Evolutionary conservation across 306 rosid genomes (phyloP).

Genomic region (Lagenaria siceraria): DNA sequence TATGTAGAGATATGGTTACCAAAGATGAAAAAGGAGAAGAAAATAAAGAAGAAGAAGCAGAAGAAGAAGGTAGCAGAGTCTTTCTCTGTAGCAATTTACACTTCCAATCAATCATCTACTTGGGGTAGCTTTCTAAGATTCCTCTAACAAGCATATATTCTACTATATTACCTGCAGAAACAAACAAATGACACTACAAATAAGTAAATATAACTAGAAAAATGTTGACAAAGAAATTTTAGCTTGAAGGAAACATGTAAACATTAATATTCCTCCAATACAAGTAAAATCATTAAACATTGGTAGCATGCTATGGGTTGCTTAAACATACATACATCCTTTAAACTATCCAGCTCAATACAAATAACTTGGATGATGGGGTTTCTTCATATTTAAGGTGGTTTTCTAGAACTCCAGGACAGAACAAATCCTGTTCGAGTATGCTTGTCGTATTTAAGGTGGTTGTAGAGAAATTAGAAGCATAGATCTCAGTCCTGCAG

Average conservation of each 20-base stretch:
- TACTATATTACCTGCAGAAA: conserved; percentile 37
- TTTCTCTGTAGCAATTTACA: conserved; percentile 37
- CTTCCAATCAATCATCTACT: conserved; percentile 24
- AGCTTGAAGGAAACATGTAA: not conserved
- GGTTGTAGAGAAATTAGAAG: not conserved
- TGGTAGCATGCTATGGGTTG: not conserved
- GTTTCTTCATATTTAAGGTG: not conserved
- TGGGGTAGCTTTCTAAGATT: conserved; percentile 27
- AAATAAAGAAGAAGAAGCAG: not conserved
- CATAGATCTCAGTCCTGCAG: not conserved
- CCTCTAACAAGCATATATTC: conserved; percentile 8
- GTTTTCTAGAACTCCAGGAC: not conserved
- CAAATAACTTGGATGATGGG: not conserved
- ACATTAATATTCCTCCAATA: not conserved
- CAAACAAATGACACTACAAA: conserved; percentile 3
- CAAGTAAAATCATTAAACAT: not conserved
- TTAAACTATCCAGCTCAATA: not conserved
- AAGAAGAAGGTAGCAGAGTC: conserved; percentile 19
- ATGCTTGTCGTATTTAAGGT: not conserved
- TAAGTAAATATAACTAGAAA: not conserved
- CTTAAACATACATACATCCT: not conserved
- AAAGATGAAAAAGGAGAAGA: not conserved
- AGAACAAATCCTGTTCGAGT: not conserved
- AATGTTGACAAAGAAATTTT: not conserved
- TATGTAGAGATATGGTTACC: conserved; percentile 1